Conservation (phyloP, 2,329 filamentous ascomycete genomes). For the Coniochaeta sp. region DNA sequence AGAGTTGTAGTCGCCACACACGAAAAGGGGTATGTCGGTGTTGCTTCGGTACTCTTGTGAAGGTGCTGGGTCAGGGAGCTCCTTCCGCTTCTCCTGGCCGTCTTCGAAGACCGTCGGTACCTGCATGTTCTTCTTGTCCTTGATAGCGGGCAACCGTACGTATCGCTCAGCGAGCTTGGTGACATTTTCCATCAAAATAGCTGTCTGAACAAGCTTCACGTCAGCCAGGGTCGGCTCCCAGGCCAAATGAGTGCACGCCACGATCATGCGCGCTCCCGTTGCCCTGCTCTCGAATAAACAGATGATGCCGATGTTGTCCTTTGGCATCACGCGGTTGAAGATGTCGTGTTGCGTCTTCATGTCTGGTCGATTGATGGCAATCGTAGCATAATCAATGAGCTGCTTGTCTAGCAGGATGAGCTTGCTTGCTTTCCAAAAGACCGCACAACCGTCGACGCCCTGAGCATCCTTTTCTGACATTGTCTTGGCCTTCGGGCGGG, state of each 20-base stretch:
- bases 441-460: conserved; percentile 90
- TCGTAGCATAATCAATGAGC: conserved; percentile 82
- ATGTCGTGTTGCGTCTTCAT: conserved; percentile 98
- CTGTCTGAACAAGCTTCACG: conserved; percentile 94
- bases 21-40: conserved; percentile 80
- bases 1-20: conserved; percentile 97
- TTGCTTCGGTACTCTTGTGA: conserved; percentile 82
- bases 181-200: conserved; percentile 88
- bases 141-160: conserved; percentile 63
- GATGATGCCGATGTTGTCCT: conserved; percentile 91
- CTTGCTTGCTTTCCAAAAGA: conserved; percentile 94
- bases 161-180: conserved; percentile 82
- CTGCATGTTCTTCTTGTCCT: conserved; percentile 64
- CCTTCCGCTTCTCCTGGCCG: conserved; percentile 35
- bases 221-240: conserved; percentile 90
- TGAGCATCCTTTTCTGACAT: conserved; percentile 87
- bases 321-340: conserved; percentile 97
- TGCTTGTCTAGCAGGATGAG: conserved; percentile 92
- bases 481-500: conserved; percentile 81
- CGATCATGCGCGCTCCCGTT: conserved; percentile 85
- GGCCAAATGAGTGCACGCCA: conserved; percentile 89
- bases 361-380: conserved; percentile 88
- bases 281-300: conserved; percentile 86
- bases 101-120: conserved; percentile 26
- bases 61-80: conserved; percentile 60